Percentiles rank a stretch among this genome's conserved stretches.
phyloP scores from a whole-genome alignment of 768 basidiomycete species.

The Hericium erinaceus region DNA sequence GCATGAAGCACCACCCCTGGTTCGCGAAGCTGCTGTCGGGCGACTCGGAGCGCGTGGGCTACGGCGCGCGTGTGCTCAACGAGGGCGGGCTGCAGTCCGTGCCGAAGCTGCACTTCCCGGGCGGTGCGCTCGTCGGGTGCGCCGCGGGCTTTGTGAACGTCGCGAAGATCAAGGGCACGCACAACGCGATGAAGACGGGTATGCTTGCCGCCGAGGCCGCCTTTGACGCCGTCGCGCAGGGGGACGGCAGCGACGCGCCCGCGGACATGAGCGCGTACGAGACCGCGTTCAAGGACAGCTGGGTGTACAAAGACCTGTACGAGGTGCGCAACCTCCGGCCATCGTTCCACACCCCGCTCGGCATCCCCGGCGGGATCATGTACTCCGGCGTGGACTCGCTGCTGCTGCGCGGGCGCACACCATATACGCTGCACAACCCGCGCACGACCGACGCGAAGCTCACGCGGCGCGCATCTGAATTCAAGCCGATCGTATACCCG shows the following conservation, averaged over 20 bases:
- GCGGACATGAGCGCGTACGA: slow-evolving; percentile 73
- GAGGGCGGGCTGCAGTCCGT: slow-evolving; percentile 93
- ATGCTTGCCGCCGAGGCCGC: slow-evolving; percentile 94
- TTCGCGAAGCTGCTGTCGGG: slow-evolving; percentile 74
- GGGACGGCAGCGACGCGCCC: slow-evolving; percentile 17
- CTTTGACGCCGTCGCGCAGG: slow-evolving; percentile 43
- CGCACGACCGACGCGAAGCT: slow-evolving; percentile 52
- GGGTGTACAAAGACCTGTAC: slow-evolving; percentile 78
- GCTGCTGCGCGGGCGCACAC: slow-evolving; percentile 73
- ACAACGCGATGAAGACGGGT: slow-evolving; percentile 98
- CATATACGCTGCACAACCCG: slow-evolving; percentile 84
- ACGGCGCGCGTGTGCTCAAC: slow-evolving; percentile 83
- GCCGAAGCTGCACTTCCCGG: slow-evolving; percentile 80
- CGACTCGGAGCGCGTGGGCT: slow-evolving; percentile 68
- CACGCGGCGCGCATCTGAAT: slow-evolving; percentile 58
- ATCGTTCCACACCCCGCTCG: slow-evolving; percentile 72
- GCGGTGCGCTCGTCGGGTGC: slow-evolving; percentile 91
- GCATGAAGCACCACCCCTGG: slow-evolving; percentile 96
- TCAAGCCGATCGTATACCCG: slow-evolving; percentile 78
- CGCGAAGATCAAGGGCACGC: slow-evolving; percentile 96
- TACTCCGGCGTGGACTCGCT: slow-evolving; percentile 88
- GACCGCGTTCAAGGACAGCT: slow-evolving; percentile 56
- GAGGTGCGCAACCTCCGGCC: slow-evolving; percentile 91
- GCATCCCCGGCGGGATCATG: slow-evolving; percentile 77
- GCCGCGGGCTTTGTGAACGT: slow-evolving; percentile 95